Percentiles rank a stretch among this genome's conserved stretches.
These are phyloP conservation scores for Seiridium cupressi DNA, from an alignment of 2,329 filamentous ascomycete species.

Conservation along the genomic window DNA sequence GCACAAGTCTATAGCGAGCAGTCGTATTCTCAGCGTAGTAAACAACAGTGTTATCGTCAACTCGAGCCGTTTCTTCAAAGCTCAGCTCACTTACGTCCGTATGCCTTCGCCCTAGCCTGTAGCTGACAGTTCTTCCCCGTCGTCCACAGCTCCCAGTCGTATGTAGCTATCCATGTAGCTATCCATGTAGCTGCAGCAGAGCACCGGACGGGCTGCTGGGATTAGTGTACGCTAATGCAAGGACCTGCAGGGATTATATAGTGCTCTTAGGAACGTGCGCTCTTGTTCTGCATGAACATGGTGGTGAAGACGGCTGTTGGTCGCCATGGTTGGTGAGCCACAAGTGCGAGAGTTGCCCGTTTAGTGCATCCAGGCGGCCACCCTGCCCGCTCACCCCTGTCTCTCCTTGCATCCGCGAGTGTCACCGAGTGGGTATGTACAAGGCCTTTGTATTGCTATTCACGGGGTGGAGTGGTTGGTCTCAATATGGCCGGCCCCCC, in stretches of 20 bases:
- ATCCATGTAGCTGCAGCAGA: background rate
- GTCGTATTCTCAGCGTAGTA: no score
- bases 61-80: no score
- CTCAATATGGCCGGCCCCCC: slow-evolving; percentile 14
- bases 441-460: slow-evolving; percentile 24
- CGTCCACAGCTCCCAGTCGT: no score
- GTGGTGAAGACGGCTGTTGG: slow-evolving; percentile 20
- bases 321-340: slow-evolving; percentile 33
- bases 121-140: slow-evolving; percentile 8
- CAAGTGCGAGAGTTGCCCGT: slow-evolving; percentile 23
- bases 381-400: slow-evolving; percentile 20
- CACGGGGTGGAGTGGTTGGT: slow-evolving; percentile 24
- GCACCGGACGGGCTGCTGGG: slow-evolving; percentile 19
- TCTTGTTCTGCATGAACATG: slow-evolving; percentile 14
- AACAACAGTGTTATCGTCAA: no score
- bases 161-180: no score
- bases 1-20: no score
- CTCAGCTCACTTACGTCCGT: background rate
- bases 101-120: background rate
- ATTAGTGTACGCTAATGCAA: slow-evolving; percentile 16
- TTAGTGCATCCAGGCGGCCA: slow-evolving; percentile 21
- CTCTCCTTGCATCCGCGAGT: slow-evolving; percentile 28
- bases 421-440: slow-evolving; percentile 27
- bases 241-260: slow-evolving; percentile 12
- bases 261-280: slow-evolving; percentile 9